Evolutionary conservation across 805 yeast genomes (phyloP).

Genomic region (Saccharomycopsis sp.): DNA sequence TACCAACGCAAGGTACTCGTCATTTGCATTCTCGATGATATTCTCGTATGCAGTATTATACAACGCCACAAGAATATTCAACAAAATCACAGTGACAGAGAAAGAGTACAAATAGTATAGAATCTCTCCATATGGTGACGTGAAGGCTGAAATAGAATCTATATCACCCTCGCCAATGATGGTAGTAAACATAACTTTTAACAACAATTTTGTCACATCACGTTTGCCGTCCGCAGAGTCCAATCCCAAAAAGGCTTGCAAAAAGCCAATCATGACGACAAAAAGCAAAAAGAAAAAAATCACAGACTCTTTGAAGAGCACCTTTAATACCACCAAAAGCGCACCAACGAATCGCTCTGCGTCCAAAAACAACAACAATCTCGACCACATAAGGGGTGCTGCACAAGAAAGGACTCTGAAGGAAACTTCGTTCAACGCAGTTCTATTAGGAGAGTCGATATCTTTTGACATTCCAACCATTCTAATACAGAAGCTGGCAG

Average conservation of each 20-base stretch:
- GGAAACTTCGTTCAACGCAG: conserved; percentile 44
- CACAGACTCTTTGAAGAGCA: conserved; percentile 79
- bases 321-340: conserved; percentile 75
- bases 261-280: conserved; percentile 67
- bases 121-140: conserved; percentile 80
- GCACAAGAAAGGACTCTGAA: conserved; percentile 69
- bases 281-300: conserved; percentile 70
- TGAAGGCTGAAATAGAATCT: conserved; percentile 60
- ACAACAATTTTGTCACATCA: conserved; percentile 60
- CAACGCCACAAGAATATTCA: conserved; percentile 79
- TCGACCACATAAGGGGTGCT: conserved; percentile 80
- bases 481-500: conserved; percentile 50
- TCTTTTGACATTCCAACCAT: conserved; percentile 30
- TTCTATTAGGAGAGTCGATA: conserved; percentile 6
- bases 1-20: conserved; percentile 77
- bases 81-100: conserved; percentile 63
- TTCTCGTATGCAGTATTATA: conserved; percentile 79
- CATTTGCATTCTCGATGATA: conserved; percentile 75
- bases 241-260: conserved; percentile 80
- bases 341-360: conserved; percentile 79
- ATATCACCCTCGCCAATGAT: conserved; percentile 71
- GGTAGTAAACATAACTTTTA: conserved; percentile 62
- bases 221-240: conserved; percentile 82
- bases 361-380: conserved; percentile 68
- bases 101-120: conserved; percentile 74